These are phyloP conservation scores for Boechera retrofracta DNA, from an alignment of 345 rosid species.

Conservation along the genomic window DNA sequence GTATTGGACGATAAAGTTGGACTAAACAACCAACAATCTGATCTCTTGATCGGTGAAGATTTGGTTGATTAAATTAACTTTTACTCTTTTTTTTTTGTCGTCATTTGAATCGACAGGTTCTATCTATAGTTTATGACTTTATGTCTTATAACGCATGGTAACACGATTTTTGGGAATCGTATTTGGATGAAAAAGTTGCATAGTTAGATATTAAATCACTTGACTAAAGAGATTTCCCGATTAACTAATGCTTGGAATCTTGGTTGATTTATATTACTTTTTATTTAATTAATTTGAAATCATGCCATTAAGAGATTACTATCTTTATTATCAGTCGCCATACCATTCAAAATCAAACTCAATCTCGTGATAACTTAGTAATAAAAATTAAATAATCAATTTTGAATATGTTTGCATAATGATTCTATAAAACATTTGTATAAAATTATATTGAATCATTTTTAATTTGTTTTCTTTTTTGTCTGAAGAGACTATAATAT, in stretches of 20 bases:
- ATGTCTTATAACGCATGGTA: too few species aligned
- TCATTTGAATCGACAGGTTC: too few species aligned
- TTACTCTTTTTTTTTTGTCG: too few species aligned
- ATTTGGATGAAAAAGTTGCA: too few species aligned
- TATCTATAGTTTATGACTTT: too few species aligned
- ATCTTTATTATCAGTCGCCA: too few species aligned
- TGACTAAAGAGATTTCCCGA: neutral
- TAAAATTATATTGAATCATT: neutral
- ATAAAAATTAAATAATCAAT: neutral
- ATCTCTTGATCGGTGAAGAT: neutral
- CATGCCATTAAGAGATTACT: neutral
- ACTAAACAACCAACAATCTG: neutral
- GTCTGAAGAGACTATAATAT: neutral
- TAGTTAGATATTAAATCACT: neutral
- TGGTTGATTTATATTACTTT: neutral
- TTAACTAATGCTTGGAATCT: neutral
- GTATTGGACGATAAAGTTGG: neutral
- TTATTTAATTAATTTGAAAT: neutral
- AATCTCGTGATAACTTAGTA: too few species aligned
- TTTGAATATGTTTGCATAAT: neutral
- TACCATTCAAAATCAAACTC: neutral
- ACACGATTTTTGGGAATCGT: too few species aligned
- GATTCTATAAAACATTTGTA: neutral
- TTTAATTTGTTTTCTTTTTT: neutral
- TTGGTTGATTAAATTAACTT: neutral